These are phyloP conservation scores for Taphrina betulina DNA, from an alignment of 1,139 yeast genomes.

Conservation along the genomic window DNA sequence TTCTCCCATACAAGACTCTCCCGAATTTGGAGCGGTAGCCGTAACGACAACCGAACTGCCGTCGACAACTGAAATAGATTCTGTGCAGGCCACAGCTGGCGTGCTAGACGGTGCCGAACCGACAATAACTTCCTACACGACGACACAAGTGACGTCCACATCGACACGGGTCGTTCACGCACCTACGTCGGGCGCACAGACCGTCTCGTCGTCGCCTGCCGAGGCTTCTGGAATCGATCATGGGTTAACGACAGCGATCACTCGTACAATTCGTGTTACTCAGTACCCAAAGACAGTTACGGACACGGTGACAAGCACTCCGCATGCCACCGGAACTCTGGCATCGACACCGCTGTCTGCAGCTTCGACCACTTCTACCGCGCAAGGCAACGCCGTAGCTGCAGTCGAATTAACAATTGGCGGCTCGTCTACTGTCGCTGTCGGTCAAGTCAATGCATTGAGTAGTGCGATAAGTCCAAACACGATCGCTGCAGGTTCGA, in stretches of 20 bases:
- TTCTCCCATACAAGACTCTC: not conserved
- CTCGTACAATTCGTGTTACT: constrained; percentile 9
- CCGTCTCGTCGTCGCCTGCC: not conserved
- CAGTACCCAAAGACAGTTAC: constrained; percentile 4
- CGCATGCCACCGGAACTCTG: not conserved
- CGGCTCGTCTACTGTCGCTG: not conserved
- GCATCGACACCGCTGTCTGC: not conserved
- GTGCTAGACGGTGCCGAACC: not conserved
- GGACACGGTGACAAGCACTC: not conserved
- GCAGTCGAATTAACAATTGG: not conserved
- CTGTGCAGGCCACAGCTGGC: constrained; percentile 10
- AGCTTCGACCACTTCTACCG: not conserved
- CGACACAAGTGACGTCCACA: constrained; percentile 2
- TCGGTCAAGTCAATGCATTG: not conserved
- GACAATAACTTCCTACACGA: not conserved
- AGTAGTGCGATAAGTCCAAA: not conserved
- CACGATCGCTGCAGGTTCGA: not conserved
- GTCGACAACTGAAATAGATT: not conserved
- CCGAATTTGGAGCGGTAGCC: constrained; percentile 2
- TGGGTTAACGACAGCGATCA: not conserved
- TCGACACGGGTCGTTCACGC: constrained; percentile 2
- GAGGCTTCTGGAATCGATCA: not conserved
- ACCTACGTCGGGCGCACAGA: not conserved
- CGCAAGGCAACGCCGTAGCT: not conserved
- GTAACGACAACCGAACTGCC: constrained; percentile 11